phyloP scores from a whole-genome alignment of 495 filamentous ascomycete species.

The Trichoderma parareesei region DNA sequence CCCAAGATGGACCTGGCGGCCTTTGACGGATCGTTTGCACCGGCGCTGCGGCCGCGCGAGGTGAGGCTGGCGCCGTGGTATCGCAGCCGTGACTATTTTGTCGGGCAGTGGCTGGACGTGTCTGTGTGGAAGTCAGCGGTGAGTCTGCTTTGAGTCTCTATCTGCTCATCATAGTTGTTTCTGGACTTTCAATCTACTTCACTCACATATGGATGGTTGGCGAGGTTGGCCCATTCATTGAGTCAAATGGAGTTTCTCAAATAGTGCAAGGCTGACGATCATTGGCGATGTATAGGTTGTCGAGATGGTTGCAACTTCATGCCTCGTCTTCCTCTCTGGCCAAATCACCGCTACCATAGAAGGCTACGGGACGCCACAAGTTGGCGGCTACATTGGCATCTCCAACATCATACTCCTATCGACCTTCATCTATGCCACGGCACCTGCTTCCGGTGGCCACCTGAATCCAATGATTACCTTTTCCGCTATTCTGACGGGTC shows the following conservation, averaged over 20 bases:
- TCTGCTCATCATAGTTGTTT: too few species aligned
- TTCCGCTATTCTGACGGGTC: constrained; percentile 41
- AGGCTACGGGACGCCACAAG: constrained; percentile 21
- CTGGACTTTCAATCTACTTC: too few species aligned
- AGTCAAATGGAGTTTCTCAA: background rate
- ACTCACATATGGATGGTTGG: too few species aligned
- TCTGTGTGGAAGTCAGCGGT: constrained; percentile 19
- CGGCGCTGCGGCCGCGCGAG: background rate
- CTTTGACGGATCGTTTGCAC: constrained; percentile 11
- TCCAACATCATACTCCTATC: constrained; percentile 38
- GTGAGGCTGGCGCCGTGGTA: constrained; percentile 3
- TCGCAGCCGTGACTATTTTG: constrained; percentile 1
- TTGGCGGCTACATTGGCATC: constrained; percentile 32
- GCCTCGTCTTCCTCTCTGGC: constrained; percentile 20
- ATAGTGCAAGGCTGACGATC: background rate
- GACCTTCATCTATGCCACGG: constrained; percentile 44
- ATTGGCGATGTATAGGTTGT: constrained; percentile 18
- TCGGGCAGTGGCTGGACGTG: constrained; percentile 5
- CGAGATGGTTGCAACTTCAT: constrained; percentile 21
- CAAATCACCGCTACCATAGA: constrained; percentile 24
- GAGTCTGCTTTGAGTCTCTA: background rate
- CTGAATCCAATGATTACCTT: constrained; percentile 46
- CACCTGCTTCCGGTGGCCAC: constrained; percentile 43
- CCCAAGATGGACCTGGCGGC: background rate
- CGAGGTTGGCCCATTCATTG: too few species aligned